These are phyloP conservation scores for Podila minutissima DNA, from an alignment of 192 early-diverging fungal genomes.

Conservation along the genomic window DNA sequence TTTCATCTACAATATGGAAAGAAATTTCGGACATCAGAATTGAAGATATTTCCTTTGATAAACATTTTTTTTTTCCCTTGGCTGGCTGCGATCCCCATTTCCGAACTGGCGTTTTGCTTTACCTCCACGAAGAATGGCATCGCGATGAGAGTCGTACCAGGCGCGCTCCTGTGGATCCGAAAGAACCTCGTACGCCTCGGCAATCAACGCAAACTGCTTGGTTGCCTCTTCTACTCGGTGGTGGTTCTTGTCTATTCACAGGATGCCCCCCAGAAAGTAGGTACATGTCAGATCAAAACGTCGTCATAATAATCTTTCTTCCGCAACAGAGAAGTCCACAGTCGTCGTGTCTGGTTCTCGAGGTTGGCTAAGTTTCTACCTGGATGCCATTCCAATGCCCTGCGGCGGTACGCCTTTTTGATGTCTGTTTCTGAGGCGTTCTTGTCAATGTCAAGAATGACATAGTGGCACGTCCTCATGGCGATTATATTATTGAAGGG, in stretches of 20 bases:
- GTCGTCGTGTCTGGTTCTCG: not conserved
- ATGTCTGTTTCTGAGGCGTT: conserved; percentile 79
- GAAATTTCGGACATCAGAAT: not conserved
- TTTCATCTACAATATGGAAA: conserved; percentile 54
- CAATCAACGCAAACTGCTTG: conserved; percentile 86
- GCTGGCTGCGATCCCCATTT: too few relatives aligned
- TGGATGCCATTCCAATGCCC: conserved; percentile 84
- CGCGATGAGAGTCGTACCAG: conserved; percentile 94
- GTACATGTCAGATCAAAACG: not conserved
- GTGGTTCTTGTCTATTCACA: conserved; percentile 82
- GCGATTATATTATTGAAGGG: not conserved
- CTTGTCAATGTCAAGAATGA: conserved; percentile 83
- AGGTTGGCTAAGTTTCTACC: conserved; percentile 47
- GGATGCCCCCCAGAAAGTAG: not conserved
- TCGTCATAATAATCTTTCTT: not conserved
- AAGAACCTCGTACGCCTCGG: conserved; percentile 93
- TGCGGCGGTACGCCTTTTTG: conserved; percentile 87
- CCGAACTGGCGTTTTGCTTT: conserved; percentile 5
- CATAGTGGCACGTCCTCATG: conserved; percentile 89
- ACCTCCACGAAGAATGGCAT: conserved; percentile 89
- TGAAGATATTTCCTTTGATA: not conserved
- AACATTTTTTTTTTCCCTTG: not conserved
- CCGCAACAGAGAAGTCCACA: not conserved
- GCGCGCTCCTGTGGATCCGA: conserved; percentile 94
- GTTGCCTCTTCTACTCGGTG: conserved; percentile 88